Base-by-base conservation (phyloP, 495 filamentous ascomycete species). In the Hypoxylon fuscum region DNA sequence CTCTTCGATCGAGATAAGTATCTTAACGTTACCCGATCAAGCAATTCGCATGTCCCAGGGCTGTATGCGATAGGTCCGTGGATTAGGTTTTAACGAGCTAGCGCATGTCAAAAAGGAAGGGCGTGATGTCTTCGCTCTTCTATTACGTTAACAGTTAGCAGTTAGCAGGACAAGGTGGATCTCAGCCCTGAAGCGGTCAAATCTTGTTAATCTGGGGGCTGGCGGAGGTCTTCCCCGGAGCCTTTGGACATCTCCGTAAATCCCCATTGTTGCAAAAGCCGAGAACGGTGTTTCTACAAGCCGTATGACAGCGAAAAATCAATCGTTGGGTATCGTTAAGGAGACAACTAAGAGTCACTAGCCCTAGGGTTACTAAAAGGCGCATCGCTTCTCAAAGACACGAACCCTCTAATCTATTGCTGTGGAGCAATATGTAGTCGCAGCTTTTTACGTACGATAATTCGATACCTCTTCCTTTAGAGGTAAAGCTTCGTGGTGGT, bases 401-500 rank as follows among this genome's bases (percentile, higher is more conserved):
- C 44, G 23, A 50, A 46, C 38, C 11, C 11, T 5, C 17, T n/a
- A 15, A 14, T 21, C 20, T 42, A 12, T 35, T 34, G 32, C 41
- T 57, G 51, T 52, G 23, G n/a, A n/a, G n/a, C n/a, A n/a, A n/a
- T 38, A 23, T 46, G 25, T 14, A 52, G 31, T 66, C 59, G n/a
- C n/a, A n/a, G n/a, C n/a, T n/a, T n/a, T n/a, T n/a, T n/a, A 61
- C 62, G 62, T 66, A 61, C 51, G 37, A 44, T 34, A 23, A 56
- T 52, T 61, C 38, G 52, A 55, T 37, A 15, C 8, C 7, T 46
- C 41, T 45, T 53, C 63, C 63, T 57, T 61, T 66, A 47, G 57
- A 57, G 63, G 63, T 66, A 66, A 66, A 23, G 62, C 41, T 17
- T 65, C 55, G 55, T 57, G 21, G 15, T 66, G 55, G 50, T 66